These are phyloP conservation scores for Verticillium tricorpus DNA, from an alignment of 2,329 filamentous ascomycete species.

Conservation along the genomic window DNA sequence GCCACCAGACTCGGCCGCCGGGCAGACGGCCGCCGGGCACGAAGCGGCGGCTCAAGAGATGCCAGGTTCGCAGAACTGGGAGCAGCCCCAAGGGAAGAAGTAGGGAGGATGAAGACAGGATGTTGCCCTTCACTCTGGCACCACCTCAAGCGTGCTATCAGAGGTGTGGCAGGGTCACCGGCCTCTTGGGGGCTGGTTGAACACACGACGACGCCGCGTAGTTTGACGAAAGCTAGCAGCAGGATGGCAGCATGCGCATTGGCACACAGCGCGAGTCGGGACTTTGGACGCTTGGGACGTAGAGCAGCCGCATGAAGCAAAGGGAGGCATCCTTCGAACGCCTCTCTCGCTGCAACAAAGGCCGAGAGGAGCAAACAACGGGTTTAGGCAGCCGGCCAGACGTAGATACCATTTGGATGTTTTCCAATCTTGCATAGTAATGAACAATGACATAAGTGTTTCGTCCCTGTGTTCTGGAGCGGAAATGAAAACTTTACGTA, in stretches of 20 bases:
- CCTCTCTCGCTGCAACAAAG: background rate
- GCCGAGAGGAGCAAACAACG: background rate
- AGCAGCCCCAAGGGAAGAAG: background rate
- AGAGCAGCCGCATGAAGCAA: background rate
- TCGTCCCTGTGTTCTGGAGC: no score
- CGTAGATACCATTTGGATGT: no score
- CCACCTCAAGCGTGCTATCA: background rate
- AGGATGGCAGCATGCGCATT: background rate
- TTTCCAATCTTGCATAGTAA: no score
- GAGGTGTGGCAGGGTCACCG: background rate
- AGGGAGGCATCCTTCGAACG: background rate
- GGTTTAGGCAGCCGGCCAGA: no score
- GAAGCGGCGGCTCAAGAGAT: background rate
- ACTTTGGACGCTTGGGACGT: background rate
- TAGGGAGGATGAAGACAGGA: background rate
- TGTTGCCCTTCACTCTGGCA: no score
- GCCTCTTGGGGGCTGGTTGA: background rate
- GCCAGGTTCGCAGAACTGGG: background rate
- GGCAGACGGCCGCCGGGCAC: constrained; percentile 32
- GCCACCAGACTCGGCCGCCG: constrained; percentile 29
- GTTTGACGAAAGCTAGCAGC: background rate
- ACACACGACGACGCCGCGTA: background rate
- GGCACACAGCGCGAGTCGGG: background rate
- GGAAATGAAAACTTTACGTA: no score
- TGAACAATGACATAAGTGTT: no score